phyloP scores from a whole-genome alignment of 768 basidiomycete species.

The Lactifluus pinguis region DNA sequence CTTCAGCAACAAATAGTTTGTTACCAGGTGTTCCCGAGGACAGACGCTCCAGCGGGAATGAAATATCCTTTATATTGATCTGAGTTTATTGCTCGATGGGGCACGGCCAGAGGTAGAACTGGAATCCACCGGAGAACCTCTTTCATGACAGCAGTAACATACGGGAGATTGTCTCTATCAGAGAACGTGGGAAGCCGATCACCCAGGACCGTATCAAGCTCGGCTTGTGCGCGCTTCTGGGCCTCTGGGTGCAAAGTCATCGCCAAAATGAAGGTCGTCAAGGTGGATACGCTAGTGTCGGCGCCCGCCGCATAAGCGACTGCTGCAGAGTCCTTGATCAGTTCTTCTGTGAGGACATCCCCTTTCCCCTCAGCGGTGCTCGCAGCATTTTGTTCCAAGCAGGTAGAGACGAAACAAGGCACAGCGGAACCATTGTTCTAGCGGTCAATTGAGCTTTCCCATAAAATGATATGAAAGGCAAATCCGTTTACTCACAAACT shows the following conservation, averaged over 20 bases:
- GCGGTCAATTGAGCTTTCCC: not conserved
- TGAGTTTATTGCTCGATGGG: slow-evolving; percentile 18
- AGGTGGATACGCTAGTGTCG: slow-evolving; percentile 15
- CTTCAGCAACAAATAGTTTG: not conserved
- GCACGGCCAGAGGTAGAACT: slow-evolving; percentile 19
- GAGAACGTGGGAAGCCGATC: slow-evolving; percentile 20
- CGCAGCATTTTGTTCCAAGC: slow-evolving; percentile 11
- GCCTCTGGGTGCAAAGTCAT: slow-evolving; percentile 23
- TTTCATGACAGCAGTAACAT: slow-evolving; percentile 16
- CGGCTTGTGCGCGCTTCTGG: slow-evolving; percentile 21
- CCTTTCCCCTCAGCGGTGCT: slow-evolving; percentile 7
- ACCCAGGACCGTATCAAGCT: slow-evolving; percentile 21
- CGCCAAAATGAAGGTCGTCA: slow-evolving; percentile 20
- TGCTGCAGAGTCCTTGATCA: slow-evolving; percentile 17
- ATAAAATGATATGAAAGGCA: not conserved
- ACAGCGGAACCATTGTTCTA: slow-evolving; percentile 12
- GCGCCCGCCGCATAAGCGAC: slow-evolving; percentile 17
- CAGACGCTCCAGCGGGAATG: slow-evolving; percentile 24
- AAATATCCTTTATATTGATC: slow-evolving; percentile 23
- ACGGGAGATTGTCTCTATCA: slow-evolving; percentile 18
- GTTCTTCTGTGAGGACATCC: slow-evolving; percentile 12
- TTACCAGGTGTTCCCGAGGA: slow-evolving; percentile 20
- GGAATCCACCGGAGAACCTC: slow-evolving; percentile 22
- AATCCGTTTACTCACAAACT: slow-evolving; percentile 6
- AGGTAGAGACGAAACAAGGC: slow-evolving; percentile 15